phyloP scores from a whole-genome alignment of 2,329 filamentous ascomycete genomes.

The Aspergillus calidoustus region DNA sequence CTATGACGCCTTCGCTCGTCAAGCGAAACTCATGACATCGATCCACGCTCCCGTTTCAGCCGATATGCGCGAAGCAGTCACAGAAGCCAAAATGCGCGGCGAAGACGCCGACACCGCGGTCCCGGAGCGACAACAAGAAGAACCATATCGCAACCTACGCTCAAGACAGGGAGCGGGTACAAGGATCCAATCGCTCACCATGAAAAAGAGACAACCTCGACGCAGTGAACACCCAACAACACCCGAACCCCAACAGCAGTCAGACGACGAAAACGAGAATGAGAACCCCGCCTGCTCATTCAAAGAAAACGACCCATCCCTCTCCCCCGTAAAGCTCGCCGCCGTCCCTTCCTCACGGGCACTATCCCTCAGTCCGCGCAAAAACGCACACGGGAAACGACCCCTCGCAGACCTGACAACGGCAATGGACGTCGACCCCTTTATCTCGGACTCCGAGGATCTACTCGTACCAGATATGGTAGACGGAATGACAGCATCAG shows the following conservation, averaged over 20 bases:
- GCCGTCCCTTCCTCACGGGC: constrained; percentile 17
- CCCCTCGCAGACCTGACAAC: constrained; percentile 48
- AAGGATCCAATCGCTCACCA: constrained; percentile 30
- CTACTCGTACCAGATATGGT: constrained; percentile 18
- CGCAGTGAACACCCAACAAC: constrained; percentile 8
- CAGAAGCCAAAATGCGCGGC: constrained; percentile 59
- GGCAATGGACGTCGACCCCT: constrained; percentile 25
- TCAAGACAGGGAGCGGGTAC: constrained; percentile 23
- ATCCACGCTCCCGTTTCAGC: constrained; percentile 62
- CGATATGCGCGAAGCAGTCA: constrained; percentile 50
- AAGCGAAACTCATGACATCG: constrained; percentile 65
- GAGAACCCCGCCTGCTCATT: constrained; percentile 38
- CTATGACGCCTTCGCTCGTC: constrained; percentile 60
- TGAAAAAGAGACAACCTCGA: constrained; percentile 34
- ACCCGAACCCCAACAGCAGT: constrained; percentile 23
- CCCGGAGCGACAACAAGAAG: constrained; percentile 34
- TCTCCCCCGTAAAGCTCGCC: constrained; percentile 39
- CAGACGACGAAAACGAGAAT: constrained; percentile 38
- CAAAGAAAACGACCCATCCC: constrained; percentile 56
- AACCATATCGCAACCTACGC: constrained; percentile 23
- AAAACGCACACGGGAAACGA: constrained; percentile 46
- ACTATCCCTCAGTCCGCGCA: constrained; percentile 37
- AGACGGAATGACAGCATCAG: constrained; percentile 41
- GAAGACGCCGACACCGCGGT: constrained; percentile 49
- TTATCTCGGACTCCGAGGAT: constrained; percentile 36